Conservation (phyloP, 495 filamentous ascomycete genomes). For the Immersiella caudata region DNA sequence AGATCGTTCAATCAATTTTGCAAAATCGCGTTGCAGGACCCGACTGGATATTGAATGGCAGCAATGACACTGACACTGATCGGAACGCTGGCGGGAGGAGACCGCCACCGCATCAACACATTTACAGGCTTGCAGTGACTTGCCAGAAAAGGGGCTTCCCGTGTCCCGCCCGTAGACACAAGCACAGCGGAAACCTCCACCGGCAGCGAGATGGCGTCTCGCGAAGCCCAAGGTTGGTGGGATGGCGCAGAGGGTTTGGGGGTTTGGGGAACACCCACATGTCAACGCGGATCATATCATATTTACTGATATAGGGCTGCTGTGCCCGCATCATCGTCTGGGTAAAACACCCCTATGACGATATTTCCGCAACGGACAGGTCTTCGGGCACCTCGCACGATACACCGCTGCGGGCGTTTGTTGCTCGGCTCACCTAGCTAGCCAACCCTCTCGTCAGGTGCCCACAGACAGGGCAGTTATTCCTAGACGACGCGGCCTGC, state of each 20-base stretch:
- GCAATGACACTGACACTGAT: background rate
- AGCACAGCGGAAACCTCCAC: background rate
- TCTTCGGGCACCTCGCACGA: background rate
- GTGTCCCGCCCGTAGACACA: background rate
- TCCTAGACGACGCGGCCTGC: no score
- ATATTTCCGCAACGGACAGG: background rate
- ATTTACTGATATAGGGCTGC: slow-evolving; percentile 1
- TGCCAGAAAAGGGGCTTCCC: background rate
- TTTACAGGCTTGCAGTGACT: background rate
- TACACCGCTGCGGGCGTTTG: no score
- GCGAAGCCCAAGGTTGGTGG: background rate
- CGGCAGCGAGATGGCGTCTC: background rate
- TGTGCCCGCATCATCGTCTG: background rate
- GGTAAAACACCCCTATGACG: background rate
- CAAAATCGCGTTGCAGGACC: background rate
- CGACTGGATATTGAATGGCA: background rate
- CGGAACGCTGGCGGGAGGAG: no score
- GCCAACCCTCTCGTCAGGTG: no score
- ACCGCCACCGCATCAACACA: background rate
- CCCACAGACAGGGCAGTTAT: no score
- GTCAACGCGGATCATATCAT: slow-evolving; percentile 9
- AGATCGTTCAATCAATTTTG: slow-evolving; percentile 7
- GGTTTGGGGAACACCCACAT: background rate
- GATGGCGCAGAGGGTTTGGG: background rate
- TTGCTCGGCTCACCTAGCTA: no score